These are phyloP conservation scores for Musa balbisiana DNA, from an alignment of 202 grass and related monocot genomes.

Conservation along the genomic window DNA sequence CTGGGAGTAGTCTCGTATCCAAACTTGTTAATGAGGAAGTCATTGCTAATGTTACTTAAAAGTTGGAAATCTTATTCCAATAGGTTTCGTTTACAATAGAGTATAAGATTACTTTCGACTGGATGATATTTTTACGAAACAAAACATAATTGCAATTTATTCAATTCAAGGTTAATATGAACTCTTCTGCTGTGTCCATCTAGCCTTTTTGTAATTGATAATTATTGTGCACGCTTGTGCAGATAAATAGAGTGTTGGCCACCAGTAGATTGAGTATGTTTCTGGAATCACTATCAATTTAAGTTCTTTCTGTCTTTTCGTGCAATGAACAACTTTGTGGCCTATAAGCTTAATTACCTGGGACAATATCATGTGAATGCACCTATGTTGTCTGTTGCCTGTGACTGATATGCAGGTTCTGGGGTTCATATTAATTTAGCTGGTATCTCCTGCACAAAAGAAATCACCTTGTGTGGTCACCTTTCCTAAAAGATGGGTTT, in stretches of 20 bases:
- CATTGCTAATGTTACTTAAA: not conserved
- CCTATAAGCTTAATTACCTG: not conserved
- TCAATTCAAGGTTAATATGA: too few relatives aligned
- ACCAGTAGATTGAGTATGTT: not conserved
- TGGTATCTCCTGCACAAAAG: not conserved
- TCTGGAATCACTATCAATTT: not conserved
- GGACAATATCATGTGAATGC: not conserved
- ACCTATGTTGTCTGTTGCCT: too few relatives aligned
- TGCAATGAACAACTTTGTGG: not conserved
- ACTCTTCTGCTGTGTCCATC: not conserved
- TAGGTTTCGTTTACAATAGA: too few relatives aligned
- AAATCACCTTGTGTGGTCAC: not conserved
- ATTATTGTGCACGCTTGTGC: too few relatives aligned
- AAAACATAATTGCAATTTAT: too few relatives aligned
- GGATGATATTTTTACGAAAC: too few relatives aligned
- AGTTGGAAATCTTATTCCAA: not conserved
- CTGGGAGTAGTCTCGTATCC: not conserved
- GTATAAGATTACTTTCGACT: too few relatives aligned
- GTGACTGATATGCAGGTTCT: too few relatives aligned
- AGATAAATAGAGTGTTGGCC: too few relatives aligned
- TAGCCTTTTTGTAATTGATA: not conserved
- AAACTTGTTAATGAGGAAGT: not conserved
- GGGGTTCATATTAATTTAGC: not conserved
- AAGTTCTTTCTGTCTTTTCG: not conserved
- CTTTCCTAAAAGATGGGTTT: not conserved